Evolutionary conservation across 345 rosid genomes (phyloP).

Genomic region (Murraya paniculata): DNA sequence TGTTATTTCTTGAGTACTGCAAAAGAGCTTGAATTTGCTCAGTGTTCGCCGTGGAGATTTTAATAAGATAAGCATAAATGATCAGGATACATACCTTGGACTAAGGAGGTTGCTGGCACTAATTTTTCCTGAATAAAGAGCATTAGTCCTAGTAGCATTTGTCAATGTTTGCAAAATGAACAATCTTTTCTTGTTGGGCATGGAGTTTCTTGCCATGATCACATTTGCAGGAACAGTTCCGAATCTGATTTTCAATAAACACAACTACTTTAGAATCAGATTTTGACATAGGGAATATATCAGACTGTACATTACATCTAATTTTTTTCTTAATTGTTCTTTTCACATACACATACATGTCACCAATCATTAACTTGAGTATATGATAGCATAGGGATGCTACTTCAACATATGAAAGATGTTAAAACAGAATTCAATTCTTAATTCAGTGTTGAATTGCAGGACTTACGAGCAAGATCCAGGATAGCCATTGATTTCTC

Average conservation of each 20-base stretch:
- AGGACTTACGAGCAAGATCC: constrained; percentile 36
- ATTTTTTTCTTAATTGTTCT: too few species aligned
- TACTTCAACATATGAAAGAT: neutral
- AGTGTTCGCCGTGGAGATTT: neutral
- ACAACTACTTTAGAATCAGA: neutral
- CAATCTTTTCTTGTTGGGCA: constrained; percentile 31
- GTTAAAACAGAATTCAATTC: neutral
- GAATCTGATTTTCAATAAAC: constrained; percentile 15
- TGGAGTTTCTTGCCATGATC: constrained; percentile 39
- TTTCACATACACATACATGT: too few species aligned
- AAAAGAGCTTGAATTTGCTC: constrained; percentile 1
- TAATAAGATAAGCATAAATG: neutral
- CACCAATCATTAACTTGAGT: too few species aligned
- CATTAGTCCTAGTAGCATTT: constrained; percentile 22
- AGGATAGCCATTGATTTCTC: constrained; percentile 43
- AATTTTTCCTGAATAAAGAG: constrained; percentile 9
- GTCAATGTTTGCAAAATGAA: constrained; percentile 25
- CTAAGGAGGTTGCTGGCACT: constrained; percentile 21
- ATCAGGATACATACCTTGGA: constrained; percentile 22
- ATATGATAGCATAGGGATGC: too few species aligned
- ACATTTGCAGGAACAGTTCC: constrained; percentile 36
- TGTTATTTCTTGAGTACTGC: constrained; percentile 27
- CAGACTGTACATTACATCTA: too few species aligned
- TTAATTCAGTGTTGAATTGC: neutral
- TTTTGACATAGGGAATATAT: neutral